Conservation (phyloP, 2,329 filamentous ascomycete species). For the Clonostachys solani region DNA sequence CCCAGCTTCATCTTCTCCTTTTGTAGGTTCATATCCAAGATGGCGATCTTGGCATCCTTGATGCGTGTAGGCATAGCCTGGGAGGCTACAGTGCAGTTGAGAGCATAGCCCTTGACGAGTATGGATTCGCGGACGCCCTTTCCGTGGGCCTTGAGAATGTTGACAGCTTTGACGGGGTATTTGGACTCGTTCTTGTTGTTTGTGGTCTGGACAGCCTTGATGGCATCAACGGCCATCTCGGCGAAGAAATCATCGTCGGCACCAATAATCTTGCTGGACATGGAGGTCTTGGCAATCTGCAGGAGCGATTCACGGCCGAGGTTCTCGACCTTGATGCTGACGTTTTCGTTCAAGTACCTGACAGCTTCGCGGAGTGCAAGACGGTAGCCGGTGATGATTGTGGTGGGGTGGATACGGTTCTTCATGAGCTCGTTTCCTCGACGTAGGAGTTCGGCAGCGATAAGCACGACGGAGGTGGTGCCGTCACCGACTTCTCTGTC, state of each 20-base stretch:
- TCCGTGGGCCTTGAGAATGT: constrained; percentile 96
- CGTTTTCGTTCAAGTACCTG: constrained; percentile 98
- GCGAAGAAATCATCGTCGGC: constrained; percentile 95
- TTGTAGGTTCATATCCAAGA: constrained; percentile 96
- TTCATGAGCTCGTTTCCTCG: constrained; percentile 98
- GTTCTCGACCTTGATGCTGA: constrained; percentile 91
- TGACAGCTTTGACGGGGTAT: constrained; percentile 98
- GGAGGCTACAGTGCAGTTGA: constrained; percentile 98
- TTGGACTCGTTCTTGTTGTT: constrained; percentile 90
- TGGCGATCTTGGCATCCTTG: constrained; percentile 91
- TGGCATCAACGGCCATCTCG: constrained; percentile 95
- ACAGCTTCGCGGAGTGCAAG: constrained; percentile 93
- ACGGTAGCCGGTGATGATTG: constrained; percentile 97
- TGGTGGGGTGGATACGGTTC: constrained; percentile 99
- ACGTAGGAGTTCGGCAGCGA: constrained; percentile 89
- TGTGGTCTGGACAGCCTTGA: constrained; percentile 88
- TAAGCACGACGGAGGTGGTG: constrained; percentile 95
- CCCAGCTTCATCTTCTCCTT: constrained; percentile 99
- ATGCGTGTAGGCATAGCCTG: constrained; percentile 96
- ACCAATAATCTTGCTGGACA: constrained; percentile 99
- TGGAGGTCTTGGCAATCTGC: constrained; percentile 96
- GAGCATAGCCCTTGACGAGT: constrained; percentile 90
- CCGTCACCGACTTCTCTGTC: constrained; percentile 99
- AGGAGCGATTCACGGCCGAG: constrained; percentile 86
- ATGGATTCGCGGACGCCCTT: constrained; percentile 87